phyloP scores from a whole-genome alignment of 2,329 filamentous ascomycete genomes.

The Aspergillus fumigatiaffinis region DNA sequence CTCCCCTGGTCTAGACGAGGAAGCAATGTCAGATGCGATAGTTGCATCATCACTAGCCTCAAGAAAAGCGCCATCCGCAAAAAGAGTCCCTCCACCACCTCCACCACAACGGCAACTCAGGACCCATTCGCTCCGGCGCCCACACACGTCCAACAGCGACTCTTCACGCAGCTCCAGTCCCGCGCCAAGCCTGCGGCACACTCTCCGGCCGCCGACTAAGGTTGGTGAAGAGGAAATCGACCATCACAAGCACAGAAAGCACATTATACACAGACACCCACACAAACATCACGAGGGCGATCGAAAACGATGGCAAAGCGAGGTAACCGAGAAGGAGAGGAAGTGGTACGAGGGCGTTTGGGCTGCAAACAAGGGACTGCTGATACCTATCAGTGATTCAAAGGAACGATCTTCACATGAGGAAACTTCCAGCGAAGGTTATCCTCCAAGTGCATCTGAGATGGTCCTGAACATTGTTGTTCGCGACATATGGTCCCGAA shows the following conservation, averaged over 20 bases:
- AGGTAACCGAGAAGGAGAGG: conserved; percentile 43
- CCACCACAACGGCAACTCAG: conserved; percentile 38
- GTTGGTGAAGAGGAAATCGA: conserved; percentile 31
- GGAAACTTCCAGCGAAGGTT: conserved; percentile 11
- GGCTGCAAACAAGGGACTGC: conserved; percentile 46
- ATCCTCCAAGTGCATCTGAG: conserved; percentile 27
- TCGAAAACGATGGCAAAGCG: conserved; percentile 43
- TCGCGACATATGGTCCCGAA: conserved; percentile 48
- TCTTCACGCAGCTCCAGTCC: conserved; percentile 34
- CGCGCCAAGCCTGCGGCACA: conserved; percentile 37
- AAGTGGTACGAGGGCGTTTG: conserved; percentile 50
- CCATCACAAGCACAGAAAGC: conserved; percentile 27
- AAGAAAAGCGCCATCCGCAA: conserved; percentile 36
- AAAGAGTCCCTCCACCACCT: conserved; percentile 34
- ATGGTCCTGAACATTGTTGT: conserved; percentile 46
- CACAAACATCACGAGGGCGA: conserved; percentile 48
- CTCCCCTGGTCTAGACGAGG: conserved; percentile 27
- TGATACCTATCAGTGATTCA: conserved; percentile 22
- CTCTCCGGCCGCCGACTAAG: conserved; percentile 38
- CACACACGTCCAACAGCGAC: conserved; percentile 28
- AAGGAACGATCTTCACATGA: conserved; percentile 7
- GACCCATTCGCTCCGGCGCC: conserved; percentile 34
- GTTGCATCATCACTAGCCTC: conserved; percentile 47
- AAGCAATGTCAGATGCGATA: conserved; percentile 44
- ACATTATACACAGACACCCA: conserved; percentile 42